Base-by-base conservation (phyloP, 2,329 filamentous ascomycete genomes). In the Alternaria brassicicola region DNA sequence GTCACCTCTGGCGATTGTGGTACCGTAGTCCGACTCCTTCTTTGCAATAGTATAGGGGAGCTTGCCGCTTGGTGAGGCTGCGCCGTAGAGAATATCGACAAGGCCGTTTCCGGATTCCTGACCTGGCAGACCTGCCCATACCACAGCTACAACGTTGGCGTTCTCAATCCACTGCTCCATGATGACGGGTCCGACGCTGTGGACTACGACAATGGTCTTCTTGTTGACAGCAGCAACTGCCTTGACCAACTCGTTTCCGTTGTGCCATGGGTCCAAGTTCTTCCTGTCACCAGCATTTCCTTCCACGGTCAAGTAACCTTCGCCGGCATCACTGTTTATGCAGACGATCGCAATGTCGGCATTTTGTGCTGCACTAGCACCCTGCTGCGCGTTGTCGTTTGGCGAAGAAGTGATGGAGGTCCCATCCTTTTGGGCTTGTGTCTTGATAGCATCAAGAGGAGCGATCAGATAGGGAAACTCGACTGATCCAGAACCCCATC, bases 401-500 rank as follows among this genome's bases (percentile, higher is more conserved):
- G 77, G 74, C 8, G 78, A 79, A 15, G 76, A 72, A 10, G 65
- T 73, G 17, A 80, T 54, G 8, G 75, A 75, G 1, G 79, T 81
- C 19, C 75, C 74, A 25, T 78, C 75, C 10, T 69, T 72, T 13
- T 70, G 59, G 3, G 75, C 76, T 33, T 78, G 74, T 1, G 72
- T 61, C 43, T 76, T 75, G 52, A 81, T 80, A 6, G 78, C 79
- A 54, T 78, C 75, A 10, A 80, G 70, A 2, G 80, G 80, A 3
- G 72, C 77, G 48, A 83, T 65, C 25, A 84, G 76, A 59, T 82
- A 80, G 62, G 76, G 74, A 54, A 76, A 74, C 31, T 77, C 70
- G 4, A 82, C 83, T 3, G 84, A 81, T 7, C 87, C 87, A 23
- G 83, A 86, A 0, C 88, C 88, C 85, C 88, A 88, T 39, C 87